Evolutionary conservation across 2,329 filamentous ascomycete species (phyloP).

Genomic region (Setomelanomma holmii): DNA sequence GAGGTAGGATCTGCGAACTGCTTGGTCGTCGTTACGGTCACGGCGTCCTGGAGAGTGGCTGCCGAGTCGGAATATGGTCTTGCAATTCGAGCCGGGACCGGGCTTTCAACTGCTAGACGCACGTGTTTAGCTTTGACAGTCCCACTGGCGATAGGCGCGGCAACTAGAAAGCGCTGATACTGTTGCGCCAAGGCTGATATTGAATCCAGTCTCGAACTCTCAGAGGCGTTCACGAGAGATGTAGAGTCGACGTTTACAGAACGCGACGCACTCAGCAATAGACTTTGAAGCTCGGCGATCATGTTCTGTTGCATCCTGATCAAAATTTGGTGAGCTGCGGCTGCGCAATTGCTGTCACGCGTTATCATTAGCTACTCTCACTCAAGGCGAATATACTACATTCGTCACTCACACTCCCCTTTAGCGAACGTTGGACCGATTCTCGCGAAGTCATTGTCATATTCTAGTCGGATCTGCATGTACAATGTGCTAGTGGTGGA

Average conservation of each 20-base stretch:
- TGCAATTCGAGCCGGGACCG: too few relatives aligned
- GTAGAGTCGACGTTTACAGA: not conserved
- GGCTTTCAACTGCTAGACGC: too few relatives aligned
- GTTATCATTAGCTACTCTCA: too few relatives aligned
- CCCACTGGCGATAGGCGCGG: not conserved
- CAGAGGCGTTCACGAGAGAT: not conserved
- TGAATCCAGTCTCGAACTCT: not conserved
- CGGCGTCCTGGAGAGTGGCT: too few relatives aligned
- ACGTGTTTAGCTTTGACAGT: too few relatives aligned
- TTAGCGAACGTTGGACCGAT: not conserved
- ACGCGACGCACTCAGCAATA: not conserved
- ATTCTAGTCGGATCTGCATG: not conserved
- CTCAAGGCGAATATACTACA: too few relatives aligned
- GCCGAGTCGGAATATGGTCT: too few relatives aligned
- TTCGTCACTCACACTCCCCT: not conserved
- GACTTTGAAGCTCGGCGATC: not conserved
- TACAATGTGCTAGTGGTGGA: too few relatives aligned
- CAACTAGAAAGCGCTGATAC: not conserved
- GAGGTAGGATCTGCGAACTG: too few relatives aligned
- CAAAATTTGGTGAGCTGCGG: not conserved
- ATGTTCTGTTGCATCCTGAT: not conserved
- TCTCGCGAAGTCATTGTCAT: not conserved
- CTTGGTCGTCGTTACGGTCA: too few relatives aligned
- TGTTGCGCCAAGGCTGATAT: not conserved
- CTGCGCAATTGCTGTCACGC: not conserved